Conservation (phyloP, 495 filamentous ascomycete genomes). For the Parathielavia hyrcaniae region DNA sequence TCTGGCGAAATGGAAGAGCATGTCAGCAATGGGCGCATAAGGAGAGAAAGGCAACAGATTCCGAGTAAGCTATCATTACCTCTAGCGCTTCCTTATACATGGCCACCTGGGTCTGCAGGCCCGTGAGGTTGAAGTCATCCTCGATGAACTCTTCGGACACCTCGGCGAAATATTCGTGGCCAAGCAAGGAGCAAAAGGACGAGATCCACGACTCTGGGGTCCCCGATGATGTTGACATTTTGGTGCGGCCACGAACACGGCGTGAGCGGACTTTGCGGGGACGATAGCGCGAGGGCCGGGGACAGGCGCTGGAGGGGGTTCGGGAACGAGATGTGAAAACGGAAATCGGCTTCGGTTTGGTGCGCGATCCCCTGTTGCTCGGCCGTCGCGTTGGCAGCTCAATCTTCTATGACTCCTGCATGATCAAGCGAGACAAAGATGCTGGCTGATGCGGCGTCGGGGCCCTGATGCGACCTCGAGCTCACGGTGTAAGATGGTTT, state of each 20-base stretch:
- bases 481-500: neutral
- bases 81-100: constrained; percentile 95
- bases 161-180: constrained; percentile 98
- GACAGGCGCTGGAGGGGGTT: constrained; percentile 2
- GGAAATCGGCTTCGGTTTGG: constrained; percentile 2
- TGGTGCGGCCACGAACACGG: neutral
- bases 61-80: too few relatives aligned
- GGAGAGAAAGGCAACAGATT: too few relatives aligned
- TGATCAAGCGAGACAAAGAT: constrained; percentile 21
- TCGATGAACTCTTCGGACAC: constrained; percentile 99
- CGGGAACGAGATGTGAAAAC: neutral
- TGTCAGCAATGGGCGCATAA: constrained; percentile 17
- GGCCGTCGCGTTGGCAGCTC: constrained; percentile 24
- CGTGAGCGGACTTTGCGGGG: neutral
- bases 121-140: constrained; percentile 98
- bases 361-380: constrained; percentile 7
- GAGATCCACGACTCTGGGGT: constrained; percentile 94
- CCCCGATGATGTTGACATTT: constrained; percentile 67
- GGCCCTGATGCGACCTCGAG: neutral
- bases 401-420: constrained; percentile 25
- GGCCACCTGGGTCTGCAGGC: constrained; percentile 86
- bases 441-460: neutral
- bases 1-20: constrained; percentile 49
- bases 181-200: constrained; percentile 88
- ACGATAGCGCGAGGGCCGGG: neutral